Conservation (phyloP, 441 rosid species). For the Macaranga tanarius region DNA sequence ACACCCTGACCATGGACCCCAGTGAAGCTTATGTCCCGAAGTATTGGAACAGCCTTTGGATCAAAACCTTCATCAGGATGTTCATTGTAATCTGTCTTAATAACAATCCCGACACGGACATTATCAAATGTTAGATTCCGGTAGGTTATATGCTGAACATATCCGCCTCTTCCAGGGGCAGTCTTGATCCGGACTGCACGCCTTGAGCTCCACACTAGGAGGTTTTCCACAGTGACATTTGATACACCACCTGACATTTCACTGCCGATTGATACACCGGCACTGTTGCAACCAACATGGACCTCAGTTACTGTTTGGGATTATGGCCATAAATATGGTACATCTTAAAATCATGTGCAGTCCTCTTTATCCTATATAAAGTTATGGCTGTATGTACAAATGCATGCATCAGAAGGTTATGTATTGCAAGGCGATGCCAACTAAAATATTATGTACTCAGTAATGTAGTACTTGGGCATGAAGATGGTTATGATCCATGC, state of each 20-base stretch:
- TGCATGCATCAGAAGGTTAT: constrained; percentile 1
- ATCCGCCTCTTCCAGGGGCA: constrained; percentile 91
- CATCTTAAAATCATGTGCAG: neutral
- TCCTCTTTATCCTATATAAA: neutral
- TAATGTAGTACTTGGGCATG: neutral
- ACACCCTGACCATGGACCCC: constrained; percentile 85
- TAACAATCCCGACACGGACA: constrained; percentile 86
- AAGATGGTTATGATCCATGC: neutral
- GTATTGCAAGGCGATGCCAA: neutral
- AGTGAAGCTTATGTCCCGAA: constrained; percentile 60
- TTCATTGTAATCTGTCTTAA: constrained; percentile 95
- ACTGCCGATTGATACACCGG: constrained; percentile 91
- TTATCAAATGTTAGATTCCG: constrained; percentile 74
- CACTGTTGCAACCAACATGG: constrained; percentile 46
- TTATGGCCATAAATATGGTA: neutral
- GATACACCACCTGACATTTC: constrained; percentile 98
- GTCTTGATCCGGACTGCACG: constrained; percentile 93
- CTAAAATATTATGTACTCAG: neutral
- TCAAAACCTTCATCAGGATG: constrained; percentile 78
- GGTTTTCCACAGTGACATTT: constrained; percentile 74
- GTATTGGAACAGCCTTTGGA: constrained; percentile 61
- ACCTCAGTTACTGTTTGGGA: constrained; percentile 18
- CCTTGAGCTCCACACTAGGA: constrained; percentile 81
- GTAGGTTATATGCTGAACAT: constrained; percentile 61
- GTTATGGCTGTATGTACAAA: neutral